A percentile compares a stretch with the other conserved stretches of the same genome.
Conservation (phyloP, 2,329 filamentous ascomycete species). For the Clonostachys solani region DNA sequence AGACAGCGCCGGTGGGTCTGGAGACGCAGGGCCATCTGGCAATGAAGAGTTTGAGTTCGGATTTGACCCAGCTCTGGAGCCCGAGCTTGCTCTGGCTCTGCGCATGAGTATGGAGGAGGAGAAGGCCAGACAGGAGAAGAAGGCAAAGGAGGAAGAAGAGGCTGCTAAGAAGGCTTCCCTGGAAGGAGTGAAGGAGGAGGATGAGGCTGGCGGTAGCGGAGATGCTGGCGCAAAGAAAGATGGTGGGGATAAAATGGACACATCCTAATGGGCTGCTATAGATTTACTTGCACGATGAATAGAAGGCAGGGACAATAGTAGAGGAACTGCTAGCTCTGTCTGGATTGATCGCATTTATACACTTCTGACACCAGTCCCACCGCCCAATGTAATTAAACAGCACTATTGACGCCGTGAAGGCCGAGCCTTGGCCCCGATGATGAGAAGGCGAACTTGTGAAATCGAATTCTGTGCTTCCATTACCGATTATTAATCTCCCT, state of each 20-base stretch:
- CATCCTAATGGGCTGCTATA: slow-evolving; percentile 38
- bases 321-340: too few species aligned
- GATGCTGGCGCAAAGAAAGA: slow-evolving; percentile 41
- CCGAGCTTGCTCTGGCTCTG: slow-evolving; percentile 88
- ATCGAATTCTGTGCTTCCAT: neutral
- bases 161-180: slow-evolving; percentile 71
- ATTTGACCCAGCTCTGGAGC: slow-evolving; percentile 87
- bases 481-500: slow-evolving; percentile 63
- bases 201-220: slow-evolving; percentile 47
- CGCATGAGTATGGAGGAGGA: slow-evolving; percentile 99
- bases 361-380: too few species aligned
- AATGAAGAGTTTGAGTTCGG: slow-evolving; percentile 70
- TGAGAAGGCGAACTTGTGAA: neutral
- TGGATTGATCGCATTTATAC: too few species aligned
- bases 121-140: slow-evolving; percentile 86
- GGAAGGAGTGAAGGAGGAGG: slow-evolving; percentile 78
- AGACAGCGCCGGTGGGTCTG: slow-evolving; percentile 55
- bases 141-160: slow-evolving; percentile 71
- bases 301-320: too few species aligned
- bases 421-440: neutral
- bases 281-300: too few species aligned
- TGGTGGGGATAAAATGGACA: slow-evolving; percentile 80
- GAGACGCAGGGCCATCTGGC: slow-evolving; percentile 49
- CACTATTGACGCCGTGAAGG: too few species aligned
- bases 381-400: too few species aligned